phyloP scores from a whole-genome alignment of 306 rosid genomes.

The Medicago truncatula region MtrunA17r5.0-ANR NC_053042.1:14113001-14113500 shows the following conservation, averaged over 20 bases:
- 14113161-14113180: background rate
- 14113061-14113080: constrained; percentile 7
- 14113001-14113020: background rate
- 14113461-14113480: no score
- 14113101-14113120: constrained; percentile 1
- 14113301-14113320: no score
- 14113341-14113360: no score
- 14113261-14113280: no score
- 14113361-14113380: no score
- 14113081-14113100: constrained; percentile 1
- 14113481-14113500: background rate
- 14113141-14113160: background rate
- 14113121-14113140: constrained; percentile 1
- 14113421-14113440: no score
- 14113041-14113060: background rate
- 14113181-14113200: background rate
- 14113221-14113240: background rate
- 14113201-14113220: background rate
- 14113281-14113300: no score
- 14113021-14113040: background rate
- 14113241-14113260: no score
- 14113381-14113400: no score
- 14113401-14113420: no score
- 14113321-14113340: no score
- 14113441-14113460: no score